These are phyloP conservation scores for Sporobolomyces roseus DNA, from an alignment of 768 basidiomycete genomes.

Conservation along the genomic window DNA sequence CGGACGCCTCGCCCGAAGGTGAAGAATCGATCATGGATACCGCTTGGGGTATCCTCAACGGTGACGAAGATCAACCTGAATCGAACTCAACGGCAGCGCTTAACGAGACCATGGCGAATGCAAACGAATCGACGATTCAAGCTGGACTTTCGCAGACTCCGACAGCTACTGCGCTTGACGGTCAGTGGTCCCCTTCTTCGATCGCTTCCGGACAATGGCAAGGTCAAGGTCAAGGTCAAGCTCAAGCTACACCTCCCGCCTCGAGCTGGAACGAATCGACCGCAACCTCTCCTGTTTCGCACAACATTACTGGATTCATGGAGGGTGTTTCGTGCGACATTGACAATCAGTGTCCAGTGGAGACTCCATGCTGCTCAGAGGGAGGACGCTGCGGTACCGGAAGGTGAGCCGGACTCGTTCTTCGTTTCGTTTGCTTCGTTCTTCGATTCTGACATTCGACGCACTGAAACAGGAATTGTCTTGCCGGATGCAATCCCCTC, in stretches of 20 bases:
- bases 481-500: constrained; percentile 39
- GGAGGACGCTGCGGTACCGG: constrained; percentile 33
- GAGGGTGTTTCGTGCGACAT: neutral
- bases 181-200: neutral
- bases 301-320: constrained; percentile 9
- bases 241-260: too few species aligned
- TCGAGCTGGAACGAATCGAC: neutral
- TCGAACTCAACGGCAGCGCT: neutral
- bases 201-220: neutral
- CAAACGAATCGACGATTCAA: too few species aligned
- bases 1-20: neutral
- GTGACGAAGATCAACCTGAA: neutral
- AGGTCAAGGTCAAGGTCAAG: neutral
- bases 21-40: neutral
- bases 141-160: too few species aligned
- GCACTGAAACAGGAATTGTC: constrained; percentile 17
- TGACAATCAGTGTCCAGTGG: neutral
- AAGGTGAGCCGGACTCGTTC: neutral
- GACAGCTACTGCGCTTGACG: neutral
- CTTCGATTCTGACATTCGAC: neutral
- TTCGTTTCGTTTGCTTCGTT: neutral
- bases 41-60: neutral
- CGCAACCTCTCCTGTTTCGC: neutral
- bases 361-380: constrained; percentile 33
- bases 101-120: too few species aligned